Conservation (phyloP, 2,329 filamentous ascomycete genomes). For the Dryadomyces quercivorus region DNA sequence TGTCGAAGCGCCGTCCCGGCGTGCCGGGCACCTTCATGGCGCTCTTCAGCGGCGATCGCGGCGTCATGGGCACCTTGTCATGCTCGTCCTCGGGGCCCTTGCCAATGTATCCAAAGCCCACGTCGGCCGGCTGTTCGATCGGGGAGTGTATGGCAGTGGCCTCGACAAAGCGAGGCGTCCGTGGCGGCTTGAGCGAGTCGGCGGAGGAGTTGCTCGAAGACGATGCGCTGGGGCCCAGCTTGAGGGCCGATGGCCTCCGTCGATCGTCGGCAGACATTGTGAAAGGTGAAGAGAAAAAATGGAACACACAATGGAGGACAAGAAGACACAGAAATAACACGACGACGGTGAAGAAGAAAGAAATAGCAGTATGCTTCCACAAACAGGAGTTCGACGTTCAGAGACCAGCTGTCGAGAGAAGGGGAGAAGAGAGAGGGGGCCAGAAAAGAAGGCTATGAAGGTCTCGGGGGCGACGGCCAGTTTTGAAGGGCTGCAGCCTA, state of each 20-base stretch:
- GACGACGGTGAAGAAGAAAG: slow-evolving; percentile 21
- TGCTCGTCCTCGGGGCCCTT: slow-evolving; percentile 38
- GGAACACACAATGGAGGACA: neutral
- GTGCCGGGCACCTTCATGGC: slow-evolving; percentile 81
- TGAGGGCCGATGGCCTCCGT: slow-evolving; percentile 44
- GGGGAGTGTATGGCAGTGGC: slow-evolving; percentile 70
- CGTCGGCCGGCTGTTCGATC: slow-evolving; percentile 69
- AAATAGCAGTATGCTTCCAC: slow-evolving; percentile 16
- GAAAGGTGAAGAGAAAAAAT: slow-evolving; percentile 1
- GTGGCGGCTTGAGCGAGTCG: slow-evolving; percentile 51
- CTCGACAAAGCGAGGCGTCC: slow-evolving; percentile 70
- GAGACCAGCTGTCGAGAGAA: slow-evolving; percentile 46
- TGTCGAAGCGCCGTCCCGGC: slow-evolving; percentile 56
- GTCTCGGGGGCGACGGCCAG: slow-evolving; percentile 28
- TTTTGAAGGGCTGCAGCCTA: slow-evolving; percentile 38
- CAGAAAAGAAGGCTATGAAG: slow-evolving; percentile 13
- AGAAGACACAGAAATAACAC: slow-evolving; percentile 15
- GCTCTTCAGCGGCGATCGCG: slow-evolving; percentile 75
- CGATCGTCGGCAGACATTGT: slow-evolving; percentile 29
- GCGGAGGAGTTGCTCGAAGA: slow-evolving; percentile 39
- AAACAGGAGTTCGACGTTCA: slow-evolving; percentile 18
- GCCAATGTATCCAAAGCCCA: slow-evolving; percentile 86
- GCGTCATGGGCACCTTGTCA: slow-evolving; percentile 52
- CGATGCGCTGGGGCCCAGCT: slow-evolving; percentile 37
- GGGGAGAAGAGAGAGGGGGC: slow-evolving; percentile 15